Evolutionary conservation across 495 filamentous ascomycete genomes (phyloP).

Genomic region (Aspergillus taichungensis): DNA sequence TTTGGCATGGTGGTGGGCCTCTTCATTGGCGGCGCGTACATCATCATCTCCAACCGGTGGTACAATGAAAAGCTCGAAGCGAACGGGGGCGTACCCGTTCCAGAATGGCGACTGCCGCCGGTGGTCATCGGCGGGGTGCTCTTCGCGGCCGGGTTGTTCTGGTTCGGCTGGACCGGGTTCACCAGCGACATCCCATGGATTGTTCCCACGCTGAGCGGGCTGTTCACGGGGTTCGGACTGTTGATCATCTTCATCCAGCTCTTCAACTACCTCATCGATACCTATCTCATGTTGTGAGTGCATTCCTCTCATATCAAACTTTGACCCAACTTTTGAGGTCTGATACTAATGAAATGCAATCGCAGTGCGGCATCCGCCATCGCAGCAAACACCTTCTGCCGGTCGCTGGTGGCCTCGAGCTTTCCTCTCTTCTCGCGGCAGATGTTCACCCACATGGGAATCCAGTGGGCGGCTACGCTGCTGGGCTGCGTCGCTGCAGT

Average conservation of each 20-base stretch:
- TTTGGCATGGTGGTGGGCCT: conserved; percentile 75
- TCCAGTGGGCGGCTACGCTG: conserved; percentile 69
- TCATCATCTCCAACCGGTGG: conserved; percentile 57
- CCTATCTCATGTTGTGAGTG: conserved; percentile 76
- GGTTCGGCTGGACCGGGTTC: conserved; percentile 78
- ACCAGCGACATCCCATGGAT: conserved; percentile 66
- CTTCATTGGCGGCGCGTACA: conserved; percentile 54
- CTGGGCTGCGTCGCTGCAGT: conserved; percentile 62
- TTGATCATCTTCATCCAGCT: conserved; percentile 75
- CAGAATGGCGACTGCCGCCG: conserved; percentile 78
- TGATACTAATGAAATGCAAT: no score
- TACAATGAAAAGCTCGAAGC: conserved; percentile 57
- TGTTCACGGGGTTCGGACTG: conserved; percentile 53
- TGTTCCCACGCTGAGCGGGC: conserved; percentile 64
- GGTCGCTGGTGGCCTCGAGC: conserved; percentile 61
- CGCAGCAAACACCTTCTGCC: conserved; percentile 81
- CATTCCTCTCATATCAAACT: conserved; percentile 16
- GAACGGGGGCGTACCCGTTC: conserved; percentile 65
- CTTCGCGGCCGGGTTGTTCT: conserved; percentile 71
- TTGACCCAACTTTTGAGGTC: no score
- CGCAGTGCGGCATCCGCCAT: conserved; percentile 68
- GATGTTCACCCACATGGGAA: conserved; percentile 70
- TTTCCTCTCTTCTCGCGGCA: conserved; percentile 77
- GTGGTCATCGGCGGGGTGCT: conserved; percentile 68
- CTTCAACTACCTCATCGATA: conserved; percentile 79